These are phyloP conservation scores for Fistulinella staudtii DNA, from an alignment of 1,284 basidiomycete species.

Conservation along the genomic window DNA sequence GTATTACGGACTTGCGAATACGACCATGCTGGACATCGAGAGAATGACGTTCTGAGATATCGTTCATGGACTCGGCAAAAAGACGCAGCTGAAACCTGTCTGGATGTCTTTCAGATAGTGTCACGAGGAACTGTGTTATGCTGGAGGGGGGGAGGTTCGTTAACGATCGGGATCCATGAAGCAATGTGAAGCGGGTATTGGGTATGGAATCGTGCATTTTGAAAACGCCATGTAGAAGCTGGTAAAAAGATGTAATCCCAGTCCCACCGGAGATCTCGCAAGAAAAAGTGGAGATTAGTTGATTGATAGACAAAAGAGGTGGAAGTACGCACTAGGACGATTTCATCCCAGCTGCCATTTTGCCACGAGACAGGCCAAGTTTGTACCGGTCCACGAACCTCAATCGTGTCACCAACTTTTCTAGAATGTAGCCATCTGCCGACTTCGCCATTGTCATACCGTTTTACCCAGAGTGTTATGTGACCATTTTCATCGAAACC, in stretches of 20 bases:
- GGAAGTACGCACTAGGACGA: conserved; percentile 61
- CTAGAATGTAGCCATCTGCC: conserved; percentile 78
- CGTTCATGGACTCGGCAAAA: conserved; percentile 55
- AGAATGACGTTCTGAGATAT: conserved; percentile 17
- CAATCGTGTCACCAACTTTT: conserved; percentile 60
- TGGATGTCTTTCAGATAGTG: conserved; percentile 46
- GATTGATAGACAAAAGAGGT: background rate
- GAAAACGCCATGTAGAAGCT: conserved; percentile 52
- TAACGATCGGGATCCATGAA: conserved; percentile 62
- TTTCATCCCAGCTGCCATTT: conserved; percentile 63
- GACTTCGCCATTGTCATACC: conserved; percentile 75
- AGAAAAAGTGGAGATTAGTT: conserved; percentile 4
- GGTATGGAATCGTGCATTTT: conserved; percentile 22
- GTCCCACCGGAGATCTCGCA: conserved; percentile 78
- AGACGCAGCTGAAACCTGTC: conserved; percentile 53
- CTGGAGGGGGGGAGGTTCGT: conserved; percentile 62
- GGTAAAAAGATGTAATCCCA: conserved; percentile 77
- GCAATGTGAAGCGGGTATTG: conserved; percentile 58
- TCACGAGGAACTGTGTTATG: conserved; percentile 49
- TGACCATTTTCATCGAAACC: conserved; percentile 60
- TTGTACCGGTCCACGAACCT: conserved; percentile 71
- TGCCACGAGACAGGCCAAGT: conserved; percentile 64
- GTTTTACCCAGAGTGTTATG: conserved; percentile 75
- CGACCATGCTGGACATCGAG: conserved; percentile 37
- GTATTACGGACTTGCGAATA: conserved; percentile 49